Percentiles rank a stretch among this genome's conserved stretches.
These are phyloP conservation scores for Calonectria montana DNA, from an alignment of 2,329 filamentous ascomycete species.

Conservation along the genomic window DNA sequence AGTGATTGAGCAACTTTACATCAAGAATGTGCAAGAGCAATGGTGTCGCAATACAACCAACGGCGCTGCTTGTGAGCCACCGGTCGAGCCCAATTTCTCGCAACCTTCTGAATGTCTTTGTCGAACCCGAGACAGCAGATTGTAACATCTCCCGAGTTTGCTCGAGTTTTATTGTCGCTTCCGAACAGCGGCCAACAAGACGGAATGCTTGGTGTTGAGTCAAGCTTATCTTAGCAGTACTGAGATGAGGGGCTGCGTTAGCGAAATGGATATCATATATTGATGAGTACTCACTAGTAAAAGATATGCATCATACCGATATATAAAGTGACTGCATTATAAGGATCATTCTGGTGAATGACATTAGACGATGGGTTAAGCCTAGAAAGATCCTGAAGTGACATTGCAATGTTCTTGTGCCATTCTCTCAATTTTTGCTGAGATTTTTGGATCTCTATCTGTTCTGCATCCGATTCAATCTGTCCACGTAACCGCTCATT, in stretches of 20 bases:
- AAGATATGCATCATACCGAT: conserved; percentile 30
- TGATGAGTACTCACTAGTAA: conserved; percentile 21
- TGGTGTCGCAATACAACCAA: conserved; percentile 10
- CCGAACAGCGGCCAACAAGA: not conserved
- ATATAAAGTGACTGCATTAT: conserved; percentile 18
- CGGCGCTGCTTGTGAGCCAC: conserved; percentile 13
- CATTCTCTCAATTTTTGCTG: not conserved
- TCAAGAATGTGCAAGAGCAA: conserved; percentile 1
- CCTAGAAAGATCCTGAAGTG: not conserved
- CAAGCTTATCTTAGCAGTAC: not conserved
- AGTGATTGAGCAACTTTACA: not conserved
- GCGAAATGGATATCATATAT: too few species aligned
- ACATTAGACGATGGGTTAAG: not conserved
- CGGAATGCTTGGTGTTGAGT: not conserved
- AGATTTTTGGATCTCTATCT: not conserved
- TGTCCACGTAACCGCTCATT: conserved; percentile 5
- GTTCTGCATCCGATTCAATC: not conserved
- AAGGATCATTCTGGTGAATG: not conserved
- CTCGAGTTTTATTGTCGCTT: not conserved
- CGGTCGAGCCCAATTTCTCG: not conserved
- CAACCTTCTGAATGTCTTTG: conserved; percentile 4
- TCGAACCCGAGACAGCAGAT: not conserved
- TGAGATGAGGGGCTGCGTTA: not conserved
- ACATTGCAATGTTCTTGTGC: not conserved
- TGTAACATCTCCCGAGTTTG: conserved; percentile 2